These are phyloP conservation scores for Amaranthus cruentus DNA, from an alignment of 148 eudicot species.

Conservation along the genomic window DNA sequence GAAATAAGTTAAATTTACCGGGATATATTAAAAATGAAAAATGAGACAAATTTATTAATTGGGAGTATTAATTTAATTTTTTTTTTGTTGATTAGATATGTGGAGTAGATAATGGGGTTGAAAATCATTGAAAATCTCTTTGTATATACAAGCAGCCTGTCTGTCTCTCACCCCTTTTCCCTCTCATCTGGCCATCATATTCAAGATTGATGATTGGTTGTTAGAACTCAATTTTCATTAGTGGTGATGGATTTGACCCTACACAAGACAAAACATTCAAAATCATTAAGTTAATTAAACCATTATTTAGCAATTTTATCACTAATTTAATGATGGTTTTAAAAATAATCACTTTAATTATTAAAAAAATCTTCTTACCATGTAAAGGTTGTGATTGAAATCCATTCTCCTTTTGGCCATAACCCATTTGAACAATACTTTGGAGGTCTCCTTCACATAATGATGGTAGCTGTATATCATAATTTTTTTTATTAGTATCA, in stretches of 20 bases:
- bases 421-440: slow-evolving; percentile 75
- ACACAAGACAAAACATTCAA: slow-evolving; percentile 19
- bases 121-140: slow-evolving; percentile 25
- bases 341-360: neutral
- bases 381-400: slow-evolving; percentile 34
- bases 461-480: slow-evolving; percentile 42
- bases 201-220: slow-evolving; percentile 31
- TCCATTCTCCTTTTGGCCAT: slow-evolving; percentile 36
- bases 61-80: no score
- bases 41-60: no score
- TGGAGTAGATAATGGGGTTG: slow-evolving; percentile 24
- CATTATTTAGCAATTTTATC: neutral
- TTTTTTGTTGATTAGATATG: slow-evolving; percentile 20
- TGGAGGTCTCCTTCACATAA: slow-evolving; percentile 73
- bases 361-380: slow-evolving; percentile 22
- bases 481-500: slow-evolving; percentile 2
- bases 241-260: slow-evolving; percentile 45
- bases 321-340: slow-evolving; percentile 18
- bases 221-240: slow-evolving; percentile 68
- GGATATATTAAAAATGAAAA: no score
- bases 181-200: slow-evolving; percentile 32
- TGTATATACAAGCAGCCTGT: slow-evolving; percentile 50
- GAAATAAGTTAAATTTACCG: neutral
- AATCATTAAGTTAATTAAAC: neutral
- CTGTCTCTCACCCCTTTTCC: slow-evolving; percentile 11